Conservation (phyloP, 2,329 filamentous ascomycete genomes). For the Arthrobotrys sphaeroides region DNA sequence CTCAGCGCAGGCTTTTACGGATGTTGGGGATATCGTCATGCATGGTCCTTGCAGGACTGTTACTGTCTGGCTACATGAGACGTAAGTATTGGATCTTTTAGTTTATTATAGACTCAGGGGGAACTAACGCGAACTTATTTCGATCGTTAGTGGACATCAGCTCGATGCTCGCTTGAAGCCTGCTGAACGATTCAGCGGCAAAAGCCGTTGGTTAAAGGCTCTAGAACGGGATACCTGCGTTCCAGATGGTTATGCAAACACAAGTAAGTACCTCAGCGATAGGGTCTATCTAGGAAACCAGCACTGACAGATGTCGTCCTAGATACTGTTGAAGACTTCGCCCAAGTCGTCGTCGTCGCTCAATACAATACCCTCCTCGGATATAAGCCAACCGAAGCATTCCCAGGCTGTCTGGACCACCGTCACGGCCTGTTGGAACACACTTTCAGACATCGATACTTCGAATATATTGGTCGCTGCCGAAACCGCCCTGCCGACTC, state of each 20-base stretch:
- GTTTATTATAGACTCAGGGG: not conserved
- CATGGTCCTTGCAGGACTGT: conserved; percentile 13
- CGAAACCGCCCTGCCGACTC: conserved; percentile 33
- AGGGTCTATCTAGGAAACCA: not conserved
- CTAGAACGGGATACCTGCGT: conserved; percentile 40
- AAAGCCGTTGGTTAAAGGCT: conserved; percentile 20
- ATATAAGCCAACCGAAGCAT: conserved; percentile 35
- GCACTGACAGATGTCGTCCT: not conserved
- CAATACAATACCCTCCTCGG: conserved; percentile 43
- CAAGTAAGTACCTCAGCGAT: conserved; percentile 10
- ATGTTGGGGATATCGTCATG: conserved; percentile 39
- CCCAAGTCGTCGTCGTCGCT: conserved; percentile 48
- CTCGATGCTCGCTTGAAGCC: conserved; percentile 40
- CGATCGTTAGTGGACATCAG: conserved; percentile 32
- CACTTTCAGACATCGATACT: conserved; percentile 10
- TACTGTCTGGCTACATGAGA: conserved; percentile 43
- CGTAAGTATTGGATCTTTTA: conserved; percentile 16
- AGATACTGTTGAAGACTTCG: conserved; percentile 50
- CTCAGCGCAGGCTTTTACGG: conserved; percentile 28
- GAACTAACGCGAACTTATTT: too few species aligned
- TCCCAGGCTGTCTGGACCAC: conserved; percentile 43
- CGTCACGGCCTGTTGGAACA: conserved; percentile 38
- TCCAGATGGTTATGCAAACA: conserved; percentile 48
- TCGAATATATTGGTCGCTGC: conserved; percentile 35
- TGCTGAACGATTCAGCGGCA: conserved; percentile 28